Base-by-base conservation (phyloP, 441 rosid genomes). In the Gossypium lobatum region DNA sequence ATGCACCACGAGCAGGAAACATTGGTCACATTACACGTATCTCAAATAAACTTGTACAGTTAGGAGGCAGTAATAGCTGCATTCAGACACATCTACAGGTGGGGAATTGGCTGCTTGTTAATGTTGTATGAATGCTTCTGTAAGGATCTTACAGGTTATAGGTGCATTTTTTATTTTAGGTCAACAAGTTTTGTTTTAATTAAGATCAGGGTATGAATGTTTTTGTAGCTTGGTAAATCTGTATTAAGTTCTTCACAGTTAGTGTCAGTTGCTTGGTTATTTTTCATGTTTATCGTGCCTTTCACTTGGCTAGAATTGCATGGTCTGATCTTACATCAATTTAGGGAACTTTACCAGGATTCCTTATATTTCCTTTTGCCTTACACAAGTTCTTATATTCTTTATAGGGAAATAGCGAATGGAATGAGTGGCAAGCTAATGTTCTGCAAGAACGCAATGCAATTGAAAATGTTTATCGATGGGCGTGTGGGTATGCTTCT, bases 401-500 rank as follows among this genome's bases (percentile, higher is more conserved):
- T 74, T 48, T 81, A 28, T 42, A 95, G 99, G 97, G 83, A 80
- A 88, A 91, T 78, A 76, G 79, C 57, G 97, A 91, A 76, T 93
- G 99, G 98, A 88, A 79, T 3, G 90, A 86, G 59, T 95, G 99
- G 99, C 95, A 86, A 78, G 69, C 77, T 48, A 83, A 76, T 62
- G 89, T 93, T 77, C 81, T 91, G 78, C 95, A 89, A 58, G 92
- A 90, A 79, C 97, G 98, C 64, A 96, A 93, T 78, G 86, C 80
- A 34, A 85, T 93, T 52, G 98, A 93, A 88, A 91, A 93, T 88
- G 98, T 93, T 64, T 86, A 85, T 75, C 83, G 91, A 73, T 96
- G 99, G 99, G 92, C 89, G 61, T 96, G 99, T 80, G 98, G 99
- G 99, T 96, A 91, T 75, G 67, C 4, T 73, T 50, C 71, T 48